These are phyloP conservation scores for Plasmopara halstedii DNA, from an alignment of 352 stramenopile genomes.

Conservation along the genomic window DNA sequence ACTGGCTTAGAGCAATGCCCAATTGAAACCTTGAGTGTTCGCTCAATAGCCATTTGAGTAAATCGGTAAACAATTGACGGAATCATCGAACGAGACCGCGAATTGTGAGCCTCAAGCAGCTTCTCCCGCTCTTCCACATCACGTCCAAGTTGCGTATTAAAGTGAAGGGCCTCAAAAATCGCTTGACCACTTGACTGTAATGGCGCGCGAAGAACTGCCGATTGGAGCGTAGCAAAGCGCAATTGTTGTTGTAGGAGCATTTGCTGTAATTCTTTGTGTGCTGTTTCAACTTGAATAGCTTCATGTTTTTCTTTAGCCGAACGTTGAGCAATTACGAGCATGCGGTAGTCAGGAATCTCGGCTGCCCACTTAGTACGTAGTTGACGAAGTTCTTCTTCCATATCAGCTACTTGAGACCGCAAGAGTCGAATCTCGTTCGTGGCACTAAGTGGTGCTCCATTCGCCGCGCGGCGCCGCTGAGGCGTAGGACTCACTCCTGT, in stretches of 20 bases:
- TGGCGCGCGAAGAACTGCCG: constrained; percentile 17
- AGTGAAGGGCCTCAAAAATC: constrained; percentile 29
- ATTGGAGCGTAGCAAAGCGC: constrained; percentile 27
- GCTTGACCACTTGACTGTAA: constrained; percentile 22
- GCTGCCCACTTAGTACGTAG: constrained; percentile 19
- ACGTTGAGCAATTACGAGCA: constrained; percentile 12
- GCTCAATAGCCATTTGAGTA: constrained; percentile 15
- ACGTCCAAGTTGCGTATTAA: constrained; percentile 16
- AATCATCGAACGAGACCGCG: constrained; percentile 16
- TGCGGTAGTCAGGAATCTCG: constrained; percentile 8
- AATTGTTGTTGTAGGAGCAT: constrained; percentile 31
- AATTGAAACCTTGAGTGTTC: constrained; percentile 3
- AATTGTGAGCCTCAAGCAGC: constrained; percentile 20
- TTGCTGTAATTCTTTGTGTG: constrained; percentile 20
- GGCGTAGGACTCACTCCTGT: constrained; percentile 8
- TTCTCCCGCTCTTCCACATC: constrained; percentile 12
- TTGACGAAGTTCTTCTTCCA: constrained; percentile 21
- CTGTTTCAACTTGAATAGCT: constrained; percentile 7
- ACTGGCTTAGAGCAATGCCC: constrained; percentile 6
- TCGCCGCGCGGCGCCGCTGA: constrained; percentile 11
- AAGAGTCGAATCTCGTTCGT: constrained; percentile 30
- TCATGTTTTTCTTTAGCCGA: constrained; percentile 26
- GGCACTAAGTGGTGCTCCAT: constrained; percentile 15
- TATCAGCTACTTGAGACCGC: constrained; percentile 25
- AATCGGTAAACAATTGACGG: constrained; percentile 23